Percentiles rank a stretch among this genome's conserved stretches.
Conservation (phyloP, 805 yeast genomes). For the Candida ascalaphidarum region DNA sequence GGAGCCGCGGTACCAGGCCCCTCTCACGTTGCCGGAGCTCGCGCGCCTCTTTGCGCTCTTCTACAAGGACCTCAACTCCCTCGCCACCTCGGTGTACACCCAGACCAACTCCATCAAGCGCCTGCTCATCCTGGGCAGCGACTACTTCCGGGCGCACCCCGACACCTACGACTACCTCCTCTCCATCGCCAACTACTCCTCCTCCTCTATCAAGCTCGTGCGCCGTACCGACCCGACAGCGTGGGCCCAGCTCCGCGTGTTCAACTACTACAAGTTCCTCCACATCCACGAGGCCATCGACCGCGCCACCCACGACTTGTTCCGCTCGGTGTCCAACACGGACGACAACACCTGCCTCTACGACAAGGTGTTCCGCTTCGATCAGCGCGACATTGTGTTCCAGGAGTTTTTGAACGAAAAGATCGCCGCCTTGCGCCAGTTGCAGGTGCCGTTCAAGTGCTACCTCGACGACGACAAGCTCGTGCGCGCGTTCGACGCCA, state of each 20-base stretch:
- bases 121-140: conserved; percentile 22
- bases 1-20: conserved; percentile 36
- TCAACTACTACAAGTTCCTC: conserved; percentile 32
- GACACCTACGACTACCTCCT: conserved; percentile 28
- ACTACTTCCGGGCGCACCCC: conserved; percentile 20
- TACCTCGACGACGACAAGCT: conserved; percentile 10
- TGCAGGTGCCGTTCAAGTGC: conserved; percentile 18
- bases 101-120: conserved; percentile 32
- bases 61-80: conserved; percentile 29
- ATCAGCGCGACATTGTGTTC: conserved; percentile 26
- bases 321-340: conserved; percentile 12
- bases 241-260: conserved; percentile 28
- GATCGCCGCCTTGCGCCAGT: conserved; percentile 14
- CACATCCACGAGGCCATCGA: conserved; percentile 25
- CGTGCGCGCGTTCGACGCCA: conserved; percentile 7
- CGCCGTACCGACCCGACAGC: conserved; percentile 30
- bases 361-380: conserved; percentile 31
- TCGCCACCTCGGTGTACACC: conserved; percentile 23
- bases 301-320: conserved; percentile 21
- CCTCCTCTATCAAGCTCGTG: conserved; percentile 25
- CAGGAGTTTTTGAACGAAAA: conserved; percentile 30
- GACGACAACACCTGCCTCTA: conserved; percentile 23
- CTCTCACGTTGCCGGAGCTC: conserved; percentile 27
- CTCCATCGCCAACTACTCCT: conserved; percentile 32
- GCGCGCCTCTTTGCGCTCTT: conserved; percentile 23